Percentiles rank a stretch among this genome's conserved stretches.
These are phyloP conservation scores for Spizellomyces sp. DNA, from an alignment of 192 early-diverging fungal species.

Conservation along the genomic window DNA sequence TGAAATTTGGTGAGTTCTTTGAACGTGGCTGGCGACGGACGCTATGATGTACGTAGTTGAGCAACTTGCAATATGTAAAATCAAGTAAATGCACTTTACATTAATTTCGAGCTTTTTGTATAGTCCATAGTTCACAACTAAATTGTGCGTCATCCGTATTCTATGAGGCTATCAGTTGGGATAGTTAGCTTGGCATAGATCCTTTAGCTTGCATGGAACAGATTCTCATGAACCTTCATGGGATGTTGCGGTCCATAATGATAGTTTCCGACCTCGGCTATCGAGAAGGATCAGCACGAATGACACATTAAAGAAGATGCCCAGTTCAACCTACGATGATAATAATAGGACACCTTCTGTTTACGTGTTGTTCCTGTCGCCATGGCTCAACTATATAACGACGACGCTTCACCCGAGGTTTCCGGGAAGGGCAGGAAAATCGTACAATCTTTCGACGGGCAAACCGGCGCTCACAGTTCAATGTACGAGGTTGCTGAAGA, in stretches of 20 bases:
- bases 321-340: slow-evolving; percentile 41
- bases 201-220: too few relatives aligned
- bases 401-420: too few relatives aligned
- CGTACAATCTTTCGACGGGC: too few relatives aligned
- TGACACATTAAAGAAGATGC: not conserved
- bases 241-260: slow-evolving; percentile 59
- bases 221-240: slow-evolving; percentile 47
- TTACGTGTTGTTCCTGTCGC: slow-evolving; percentile 13
- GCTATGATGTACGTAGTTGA: slow-evolving; percentile 36
- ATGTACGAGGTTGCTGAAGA: too few relatives aligned
- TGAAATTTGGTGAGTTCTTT: slow-evolving; percentile 94
- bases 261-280: slow-evolving; percentile 56
- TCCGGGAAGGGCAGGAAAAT: too few relatives aligned
- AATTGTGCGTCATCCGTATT: slow-evolving; percentile 89
- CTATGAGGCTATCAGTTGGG: slow-evolving; percentile 79
- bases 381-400: too few relatives aligned
- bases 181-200: too few relatives aligned
- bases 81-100: slow-evolving; percentile 5
- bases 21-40: slow-evolving; percentile 83
- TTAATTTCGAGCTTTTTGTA: slow-evolving; percentile 82
- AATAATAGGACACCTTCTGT: slow-evolving; percentile 48
- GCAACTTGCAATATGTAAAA: not conserved
- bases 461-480: too few relatives aligned
- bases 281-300: slow-evolving; percentile 1
- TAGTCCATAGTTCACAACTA: slow-evolving; percentile 90